Evolutionary conservation across 257 asterid genomes (phyloP), one percentile per base, ranked within the genome.

Genomic region (Petunia axillaris): DNA sequence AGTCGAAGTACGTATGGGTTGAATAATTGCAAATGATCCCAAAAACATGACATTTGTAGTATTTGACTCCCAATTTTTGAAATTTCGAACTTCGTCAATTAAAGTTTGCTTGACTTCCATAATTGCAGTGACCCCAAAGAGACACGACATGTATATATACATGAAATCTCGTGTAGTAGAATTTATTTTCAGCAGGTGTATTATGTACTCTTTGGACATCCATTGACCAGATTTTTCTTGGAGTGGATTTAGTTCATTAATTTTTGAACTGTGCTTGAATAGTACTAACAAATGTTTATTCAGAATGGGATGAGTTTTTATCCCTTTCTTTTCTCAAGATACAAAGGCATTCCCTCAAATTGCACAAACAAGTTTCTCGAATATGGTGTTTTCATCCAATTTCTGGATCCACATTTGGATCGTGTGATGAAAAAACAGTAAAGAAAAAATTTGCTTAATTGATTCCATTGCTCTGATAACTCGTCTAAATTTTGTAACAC

Each of bases 1-100:
- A 70, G 10, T 41, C 78, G 57, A 82, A 83, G 67, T 82, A 80
- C 40, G 82, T 81, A 78, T 77, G 81, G 39, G 59, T 82, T 83
- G 80, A 85, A 85, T 86, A 77, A 78, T 82, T 84, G 85, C 79
- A 71, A 73, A 81, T 62, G 64, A 80, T 85, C 81, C 60, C 73
- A 79, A 84, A 79, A 83, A 71, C 85, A 80, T 81, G 84, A 81
- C 87, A 82, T 89, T 79, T 75, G 75, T 48, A 59, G 54, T 66
- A 40, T 80, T 82, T 59, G 81, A 79, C 81, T 46, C 10, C 80
- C 63, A 8, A 13, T 9, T 7, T n/a, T 67, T 48, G 58, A 70
- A 46, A 10, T 4, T 68, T 68, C 35, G 10, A 68, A 68, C 48
- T 16, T 64, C 53, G 54, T 68, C 86, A 77, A 54, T 76, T 70